A percentile compares a stretch with the other conserved stretches of the same genome.
Evolutionary conservation across 768 basidiomycete species (phyloP).

Genomic region (Sporobolomyces pararoseus): DNA sequence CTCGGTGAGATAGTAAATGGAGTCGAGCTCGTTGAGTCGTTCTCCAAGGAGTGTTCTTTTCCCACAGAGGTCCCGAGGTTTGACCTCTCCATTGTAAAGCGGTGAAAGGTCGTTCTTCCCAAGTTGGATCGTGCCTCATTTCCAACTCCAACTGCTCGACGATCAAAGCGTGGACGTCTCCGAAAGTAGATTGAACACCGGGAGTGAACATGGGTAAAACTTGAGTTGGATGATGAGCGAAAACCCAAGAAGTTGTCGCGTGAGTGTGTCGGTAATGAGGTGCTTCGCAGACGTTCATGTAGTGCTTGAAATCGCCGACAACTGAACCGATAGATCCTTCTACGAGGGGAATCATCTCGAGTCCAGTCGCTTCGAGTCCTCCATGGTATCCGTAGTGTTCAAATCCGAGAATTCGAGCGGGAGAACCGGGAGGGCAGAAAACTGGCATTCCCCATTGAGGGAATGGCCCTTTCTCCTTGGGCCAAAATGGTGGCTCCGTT

Average conservation of each 20-base stretch:
- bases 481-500: conserved; percentile 33
- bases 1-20: conserved; percentile 43
- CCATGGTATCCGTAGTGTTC: conserved; percentile 42
- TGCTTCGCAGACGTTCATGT: conserved; percentile 45
- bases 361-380: conserved; percentile 24
- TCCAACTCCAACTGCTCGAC: conserved; percentile 46
- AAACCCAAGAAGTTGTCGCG: conserved; percentile 44
- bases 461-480: conserved; percentile 31
- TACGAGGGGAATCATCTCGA: conserved; percentile 35
- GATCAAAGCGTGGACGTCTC: conserved; percentile 46
- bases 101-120: conserved; percentile 52
- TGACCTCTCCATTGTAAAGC: conserved; percentile 52
- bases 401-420: conserved; percentile 41
- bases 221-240: conserved; percentile 41
- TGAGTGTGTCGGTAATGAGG: conserved; percentile 47
- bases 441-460: conserved; percentile 44
- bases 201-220: conserved; percentile 44
- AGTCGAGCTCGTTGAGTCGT: conserved; percentile 46
- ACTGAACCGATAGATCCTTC: conserved; percentile 37
- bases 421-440: conserved; percentile 42
- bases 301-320: conserved; percentile 37
- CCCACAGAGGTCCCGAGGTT: conserved; percentile 49
- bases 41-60: conserved; percentile 43
- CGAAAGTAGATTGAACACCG: conserved; percentile 42
- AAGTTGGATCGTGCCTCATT: conserved; percentile 45